These are phyloP conservation scores for Penicillium nordicum DNA, from an alignment of 2,329 filamentous ascomycete species.

Conservation along the genomic window DNA sequence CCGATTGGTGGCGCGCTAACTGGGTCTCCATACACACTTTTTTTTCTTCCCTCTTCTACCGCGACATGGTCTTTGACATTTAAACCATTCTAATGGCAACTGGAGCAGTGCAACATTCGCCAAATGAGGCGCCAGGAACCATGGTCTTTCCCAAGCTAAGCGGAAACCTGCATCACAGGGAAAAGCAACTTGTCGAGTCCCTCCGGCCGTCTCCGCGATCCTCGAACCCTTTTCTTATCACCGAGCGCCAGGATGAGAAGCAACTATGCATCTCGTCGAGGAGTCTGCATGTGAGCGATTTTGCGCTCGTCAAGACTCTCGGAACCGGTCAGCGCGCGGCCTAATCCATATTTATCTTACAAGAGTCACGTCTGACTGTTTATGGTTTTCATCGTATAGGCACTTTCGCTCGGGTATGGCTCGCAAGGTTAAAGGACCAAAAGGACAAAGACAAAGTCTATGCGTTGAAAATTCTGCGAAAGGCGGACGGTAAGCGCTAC, in stretches of 20 bases:
- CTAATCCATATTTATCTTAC: neutral
- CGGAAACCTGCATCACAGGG: conserved; percentile 27
- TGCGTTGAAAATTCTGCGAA: conserved; percentile 50
- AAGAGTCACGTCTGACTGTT: neutral
- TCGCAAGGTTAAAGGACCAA: conserved; percentile 42
- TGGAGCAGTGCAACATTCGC: conserved; percentile 37
- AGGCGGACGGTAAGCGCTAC: conserved; percentile 44
- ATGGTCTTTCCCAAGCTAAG: conserved; percentile 16
- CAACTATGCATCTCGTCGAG: conserved; percentile 38
- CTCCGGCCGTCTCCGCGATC: conserved; percentile 29
- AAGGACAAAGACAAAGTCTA: conserved; percentile 43
- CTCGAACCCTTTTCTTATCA: conserved; percentile 38
- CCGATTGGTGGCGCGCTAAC: conserved; percentile 25
- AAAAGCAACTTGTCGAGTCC: conserved; percentile 31
- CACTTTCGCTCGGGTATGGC: conserved; percentile 52
- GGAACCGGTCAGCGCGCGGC: conserved; percentile 44
- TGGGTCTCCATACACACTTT: conserved; percentile 15
- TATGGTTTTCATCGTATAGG: conserved; percentile 32
- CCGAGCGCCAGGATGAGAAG: conserved; percentile 38
- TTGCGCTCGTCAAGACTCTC: conserved; percentile 48
- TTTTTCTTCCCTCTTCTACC: conserved; percentile 10
- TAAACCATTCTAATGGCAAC: conserved; percentile 38
- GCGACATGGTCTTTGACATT: conserved; percentile 29
- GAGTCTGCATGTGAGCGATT: conserved; percentile 43
- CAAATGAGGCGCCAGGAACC: conserved; percentile 28